Percentiles rank a stretch among this genome's conserved stretches.
Evolutionary conservation across 1,284 basidiomycete genomes (phyloP).

Genomic region (Rhodotorula sp.): DNA sequence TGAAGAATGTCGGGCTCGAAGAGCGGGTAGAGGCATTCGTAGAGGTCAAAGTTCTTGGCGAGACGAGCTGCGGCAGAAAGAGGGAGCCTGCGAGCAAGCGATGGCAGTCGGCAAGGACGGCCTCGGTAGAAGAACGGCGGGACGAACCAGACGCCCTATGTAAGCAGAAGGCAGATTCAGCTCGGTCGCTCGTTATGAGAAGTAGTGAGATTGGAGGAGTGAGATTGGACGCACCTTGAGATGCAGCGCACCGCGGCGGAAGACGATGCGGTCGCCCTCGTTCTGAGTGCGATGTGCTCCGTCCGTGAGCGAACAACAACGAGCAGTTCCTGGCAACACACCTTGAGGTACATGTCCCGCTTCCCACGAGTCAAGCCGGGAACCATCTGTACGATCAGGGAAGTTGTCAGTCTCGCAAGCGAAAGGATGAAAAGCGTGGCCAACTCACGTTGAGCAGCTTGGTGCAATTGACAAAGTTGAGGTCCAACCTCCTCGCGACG

Average conservation of each 20-base stretch:
- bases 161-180: too few species aligned
- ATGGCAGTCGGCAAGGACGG: neutral
- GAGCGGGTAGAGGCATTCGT: conserved; percentile 18
- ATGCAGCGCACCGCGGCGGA: conserved; percentile 35
- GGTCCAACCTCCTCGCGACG: conserved; percentile 31
- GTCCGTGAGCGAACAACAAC: neutral
- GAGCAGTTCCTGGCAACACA: neutral
- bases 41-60: neutral
- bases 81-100: conserved; percentile 16
- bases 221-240: conserved; percentile 32
- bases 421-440: neutral
- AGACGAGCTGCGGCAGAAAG: conserved; percentile 11
- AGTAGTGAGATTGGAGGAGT: too few species aligned
- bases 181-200: too few species aligned
- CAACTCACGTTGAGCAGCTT: conserved; percentile 39
- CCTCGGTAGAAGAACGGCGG: neutral
- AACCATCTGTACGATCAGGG: conserved; percentile 1
- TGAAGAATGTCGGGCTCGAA: conserved; percentile 14
- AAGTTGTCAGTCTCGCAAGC: too few species aligned
- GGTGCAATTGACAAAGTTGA: conserved; percentile 40
- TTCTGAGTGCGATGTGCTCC: neutral
- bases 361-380: conserved; percentile 36
- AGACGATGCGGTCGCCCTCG: conserved; percentile 30
- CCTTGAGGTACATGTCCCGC: conserved; percentile 40
- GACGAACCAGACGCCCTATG: conserved; percentile 14